Conservation (phyloP, 1,139 yeast species). For the Trichomonascaceae sp. region DNA sequence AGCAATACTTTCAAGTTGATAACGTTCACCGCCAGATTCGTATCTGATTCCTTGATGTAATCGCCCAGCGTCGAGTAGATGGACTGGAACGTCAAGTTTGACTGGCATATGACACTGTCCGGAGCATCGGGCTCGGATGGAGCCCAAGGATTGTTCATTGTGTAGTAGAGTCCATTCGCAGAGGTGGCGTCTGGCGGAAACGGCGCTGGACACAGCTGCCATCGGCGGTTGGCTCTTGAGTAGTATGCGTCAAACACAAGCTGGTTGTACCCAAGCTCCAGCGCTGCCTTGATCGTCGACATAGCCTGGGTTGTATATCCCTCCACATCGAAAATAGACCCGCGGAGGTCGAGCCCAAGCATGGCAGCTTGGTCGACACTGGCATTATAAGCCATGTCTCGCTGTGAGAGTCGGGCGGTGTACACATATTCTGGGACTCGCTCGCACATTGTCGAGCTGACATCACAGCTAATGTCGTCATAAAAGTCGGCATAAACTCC, state of each 20-base stretch:
- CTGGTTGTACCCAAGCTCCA: constrained; percentile 40
- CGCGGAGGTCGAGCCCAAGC: constrained; percentile 46
- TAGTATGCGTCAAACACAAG: constrained; percentile 54
- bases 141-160: no score
- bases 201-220: constrained; percentile 57
- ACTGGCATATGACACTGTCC: constrained; percentile 27
- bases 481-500: neutral
- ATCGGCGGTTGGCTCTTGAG: constrained; percentile 36
- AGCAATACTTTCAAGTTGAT: constrained; percentile 41
- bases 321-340: constrained; percentile 34
- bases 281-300: constrained; percentile 25
- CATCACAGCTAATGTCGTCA: neutral
- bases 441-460: constrained; percentile 7
- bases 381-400: constrained; percentile 47
- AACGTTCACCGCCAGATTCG: constrained; percentile 41
- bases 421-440: constrained; percentile 10
- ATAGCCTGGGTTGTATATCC: constrained; percentile 41
- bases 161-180: constrained; percentile 3
- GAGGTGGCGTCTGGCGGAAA: constrained; percentile 4
- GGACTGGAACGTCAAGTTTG: constrained; percentile 30
- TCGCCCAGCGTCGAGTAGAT: constrained; percentile 28
- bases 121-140: constrained; percentile 1
- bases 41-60: constrained; percentile 38
- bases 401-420: constrained; percentile 47
- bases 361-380: constrained; percentile 46